Conservation (phyloP, 495 filamentous ascomycete genomes). For the Neurospora africana region DNA sequence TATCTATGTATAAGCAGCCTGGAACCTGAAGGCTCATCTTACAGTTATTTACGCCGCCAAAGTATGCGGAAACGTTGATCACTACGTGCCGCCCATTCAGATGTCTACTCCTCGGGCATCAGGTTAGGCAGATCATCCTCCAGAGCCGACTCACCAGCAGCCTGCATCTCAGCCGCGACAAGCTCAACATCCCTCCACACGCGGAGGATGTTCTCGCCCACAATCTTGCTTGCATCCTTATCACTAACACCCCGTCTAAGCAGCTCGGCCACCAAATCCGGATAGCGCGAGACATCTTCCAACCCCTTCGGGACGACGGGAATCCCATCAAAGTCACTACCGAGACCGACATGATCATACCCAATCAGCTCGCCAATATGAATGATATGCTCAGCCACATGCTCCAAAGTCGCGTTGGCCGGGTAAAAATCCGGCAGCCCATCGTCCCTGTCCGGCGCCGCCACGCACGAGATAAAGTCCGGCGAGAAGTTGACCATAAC, state of each 20-base stretch:
- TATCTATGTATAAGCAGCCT: neutral
- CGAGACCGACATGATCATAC: constrained; percentile 64
- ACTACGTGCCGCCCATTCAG: neutral
- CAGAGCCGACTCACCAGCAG: constrained; percentile 44
- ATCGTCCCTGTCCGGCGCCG: constrained; percentile 41
- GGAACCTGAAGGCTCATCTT: neutral
- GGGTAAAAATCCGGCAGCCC: constrained; percentile 50
- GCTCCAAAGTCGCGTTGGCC: constrained; percentile 59
- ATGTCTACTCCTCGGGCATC: neutral
- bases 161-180: constrained; percentile 51
- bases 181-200: constrained; percentile 66
- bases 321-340: constrained; percentile 67
- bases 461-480: constrained; percentile 63
- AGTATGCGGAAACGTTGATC: neutral
- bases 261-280: constrained; percentile 66
- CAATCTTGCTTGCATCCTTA: constrained; percentile 53
- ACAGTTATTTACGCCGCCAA: neutral
- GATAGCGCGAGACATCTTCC: constrained; percentile 76
- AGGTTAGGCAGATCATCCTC: constrained; percentile 45
- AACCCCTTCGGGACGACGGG: constrained; percentile 45
- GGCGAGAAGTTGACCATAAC: constrained; percentile 76
- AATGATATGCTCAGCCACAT: constrained; percentile 65
- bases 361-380: constrained; percentile 61
- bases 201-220: constrained; percentile 62
- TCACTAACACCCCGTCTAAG: constrained; percentile 57